These are phyloP conservation scores for Trichoderma reesei DNA, from an alignment of 495 filamentous ascomycete genomes.

Conservation along the genomic window DNA sequence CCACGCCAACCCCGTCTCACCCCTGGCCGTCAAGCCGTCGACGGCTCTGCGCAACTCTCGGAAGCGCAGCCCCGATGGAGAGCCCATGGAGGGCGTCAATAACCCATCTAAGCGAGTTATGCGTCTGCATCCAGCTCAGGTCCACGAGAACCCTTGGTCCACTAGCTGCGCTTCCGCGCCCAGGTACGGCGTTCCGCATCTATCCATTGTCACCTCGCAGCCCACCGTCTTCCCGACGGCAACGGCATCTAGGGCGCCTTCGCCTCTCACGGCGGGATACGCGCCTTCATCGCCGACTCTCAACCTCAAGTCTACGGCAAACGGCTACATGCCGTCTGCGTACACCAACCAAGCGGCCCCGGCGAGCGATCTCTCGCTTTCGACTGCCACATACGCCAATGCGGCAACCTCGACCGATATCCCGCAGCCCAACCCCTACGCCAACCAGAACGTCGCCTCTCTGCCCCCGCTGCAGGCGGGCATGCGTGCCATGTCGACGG, in stretches of 20 bases:
- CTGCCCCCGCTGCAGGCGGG: conserved; percentile 35
- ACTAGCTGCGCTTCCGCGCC: background rate
- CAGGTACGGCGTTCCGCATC: conserved; percentile 31
- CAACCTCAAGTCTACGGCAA: too few relatives aligned
- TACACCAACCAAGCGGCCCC: too few relatives aligned
- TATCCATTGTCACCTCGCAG: conserved; percentile 31
- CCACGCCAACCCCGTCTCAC: conserved; percentile 28
- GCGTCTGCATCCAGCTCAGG: conserved; percentile 28
- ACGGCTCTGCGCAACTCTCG: conserved; percentile 34
- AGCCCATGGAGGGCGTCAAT: conserved; percentile 34
- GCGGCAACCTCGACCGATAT: too few relatives aligned
- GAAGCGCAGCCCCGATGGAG: conserved; percentile 67
- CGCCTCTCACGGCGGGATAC: background rate
- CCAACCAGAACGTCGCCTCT: conserved; percentile 29
- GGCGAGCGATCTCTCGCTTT: too few relatives aligned
- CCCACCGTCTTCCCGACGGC: background rate
- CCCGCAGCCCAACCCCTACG: conserved; percentile 15
- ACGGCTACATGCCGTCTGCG: too few relatives aligned
- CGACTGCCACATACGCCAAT: too few relatives aligned
- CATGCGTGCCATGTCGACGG: conserved; percentile 41
- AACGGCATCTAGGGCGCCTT: background rate
- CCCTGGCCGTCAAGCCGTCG: conserved; percentile 41
- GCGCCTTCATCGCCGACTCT: conserved; percentile 3
- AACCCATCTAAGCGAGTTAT: conserved; percentile 57
- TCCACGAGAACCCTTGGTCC: conserved; percentile 17